Conservation (phyloP, 768 basidiomycete genomes). For the Boletellus sp. region DNA sequence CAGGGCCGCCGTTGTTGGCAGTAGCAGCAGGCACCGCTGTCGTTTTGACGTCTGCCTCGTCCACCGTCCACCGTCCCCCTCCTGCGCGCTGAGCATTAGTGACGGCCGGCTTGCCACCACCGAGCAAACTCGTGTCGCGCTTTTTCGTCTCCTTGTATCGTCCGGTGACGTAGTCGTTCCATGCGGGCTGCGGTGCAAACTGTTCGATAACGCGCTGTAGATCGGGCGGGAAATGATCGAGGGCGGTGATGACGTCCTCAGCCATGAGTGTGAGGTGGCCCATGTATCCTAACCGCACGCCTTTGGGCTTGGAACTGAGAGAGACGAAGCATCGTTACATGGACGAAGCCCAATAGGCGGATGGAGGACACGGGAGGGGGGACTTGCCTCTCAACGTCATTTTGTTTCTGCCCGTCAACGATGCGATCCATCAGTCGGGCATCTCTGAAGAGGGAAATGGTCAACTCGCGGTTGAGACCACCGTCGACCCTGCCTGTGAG, state of each 20-base stretch:
- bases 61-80: constrained; percentile 58
- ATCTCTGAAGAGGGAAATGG: constrained; percentile 82
- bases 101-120: constrained; percentile 78
- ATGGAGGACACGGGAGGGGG: background rate
- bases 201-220: constrained; percentile 60
- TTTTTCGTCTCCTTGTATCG: constrained; percentile 83
- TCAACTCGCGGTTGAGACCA: constrained; percentile 82
- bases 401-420: constrained; percentile 77
- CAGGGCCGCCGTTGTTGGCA: constrained; percentile 14
- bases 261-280: constrained; percentile 93
- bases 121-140: constrained; percentile 73
- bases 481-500: constrained; percentile 81
- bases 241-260: constrained; percentile 88
- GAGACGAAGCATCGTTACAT: constrained; percentile 9
- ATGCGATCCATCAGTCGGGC: constrained; percentile 81
- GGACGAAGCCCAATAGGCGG: background rate
- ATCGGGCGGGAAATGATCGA: constrained; percentile 84
- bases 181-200: constrained; percentile 72
- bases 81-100: constrained; percentile 30
- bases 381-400: constrained; percentile 70
- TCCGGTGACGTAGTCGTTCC: constrained; percentile 88
- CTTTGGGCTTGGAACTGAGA: constrained; percentile 64
- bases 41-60: constrained; percentile 50
- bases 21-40: constrained; percentile 15
- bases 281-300: constrained; percentile 90